phyloP scores from a whole-genome alignment of 441 rosid species.

The Brassica hybrid region DNA sequence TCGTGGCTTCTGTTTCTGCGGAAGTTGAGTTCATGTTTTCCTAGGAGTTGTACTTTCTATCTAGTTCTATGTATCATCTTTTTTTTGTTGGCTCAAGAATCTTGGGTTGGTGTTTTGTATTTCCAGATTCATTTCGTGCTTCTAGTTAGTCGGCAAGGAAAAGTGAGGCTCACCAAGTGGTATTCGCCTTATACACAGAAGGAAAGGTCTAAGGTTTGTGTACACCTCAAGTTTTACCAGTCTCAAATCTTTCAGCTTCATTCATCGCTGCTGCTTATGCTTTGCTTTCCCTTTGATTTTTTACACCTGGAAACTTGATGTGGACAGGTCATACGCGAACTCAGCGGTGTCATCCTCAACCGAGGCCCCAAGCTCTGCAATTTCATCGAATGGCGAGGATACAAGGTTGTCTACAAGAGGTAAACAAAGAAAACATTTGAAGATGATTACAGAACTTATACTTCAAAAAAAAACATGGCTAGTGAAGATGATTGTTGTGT shows the following conservation, averaged over 20 bases:
- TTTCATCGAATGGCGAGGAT: constrained; percentile 95
- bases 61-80: neutral
- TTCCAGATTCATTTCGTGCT: constrained; percentile 67
- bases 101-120: constrained; percentile 19
- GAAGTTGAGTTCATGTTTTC: neutral
- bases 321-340: constrained; percentile 85
- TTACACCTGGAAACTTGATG: neutral
- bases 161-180: constrained; percentile 72
- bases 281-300: no score
- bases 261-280: neutral
- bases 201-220: constrained; percentile 61
- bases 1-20: constrained; percentile 49
- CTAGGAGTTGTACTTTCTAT: neutral
- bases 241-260: constrained; percentile 7
- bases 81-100: neutral
- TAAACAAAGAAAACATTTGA: constrained; percentile 22
- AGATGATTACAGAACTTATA: neutral
- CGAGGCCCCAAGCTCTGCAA: constrained; percentile 97
- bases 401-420: constrained; percentile 96
- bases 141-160: constrained; percentile 69
- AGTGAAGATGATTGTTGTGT: constrained; percentile 15
- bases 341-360: constrained; percentile 76
- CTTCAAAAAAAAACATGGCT: neutral
- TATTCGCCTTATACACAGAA: constrained; percentile 66
- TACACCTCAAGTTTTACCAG: neutral